Base-by-base conservation (phyloP, 352 stramenopile genomes). In the Pythium dissimile region DNA sequence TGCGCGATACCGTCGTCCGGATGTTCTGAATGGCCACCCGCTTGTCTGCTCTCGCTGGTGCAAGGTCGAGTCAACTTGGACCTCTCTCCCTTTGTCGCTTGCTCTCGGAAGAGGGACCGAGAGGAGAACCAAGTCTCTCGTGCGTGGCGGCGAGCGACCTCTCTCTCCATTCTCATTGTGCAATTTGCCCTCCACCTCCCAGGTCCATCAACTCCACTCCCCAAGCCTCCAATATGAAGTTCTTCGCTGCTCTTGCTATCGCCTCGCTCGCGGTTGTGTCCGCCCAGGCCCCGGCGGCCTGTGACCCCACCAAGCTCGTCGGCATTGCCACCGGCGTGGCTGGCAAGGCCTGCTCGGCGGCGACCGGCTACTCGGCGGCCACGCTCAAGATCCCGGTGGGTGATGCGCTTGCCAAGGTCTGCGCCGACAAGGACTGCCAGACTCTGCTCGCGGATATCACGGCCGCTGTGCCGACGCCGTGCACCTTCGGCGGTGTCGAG, bases 341-440 rank as follows among this genome's bases (percentile, higher is more conserved):
- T 2, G 49, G 20, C 46, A 34, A 1, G 16, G 50, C 58, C 42
- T 66, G 58, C 37, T 51, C 21, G 18, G 8, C 45, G 0, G 35
- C 46, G 16, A 56, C 55, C 4, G 26, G 21, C 7, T 63, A 51
- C 55, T 32, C 37, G 37, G 47, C 39, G 15, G 37, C 28, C 3
- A 38, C 49, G 28, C 51, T 62, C 5, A 38, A 26, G 6, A 18
- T 62, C 11, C 65, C 63, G 5, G 51, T 54, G 0, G 58, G 18
- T 10, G 50, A 47, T 0, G 44, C 28, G 1, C 21, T 67, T 27
- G 18, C 58, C 12, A 62, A 69, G 57, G 42, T 73, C 13, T 77
- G 69, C 38, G 18, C 45, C 16, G 62, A 56, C 45, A 16, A 44
- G 1, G 57, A 62, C 34, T 77, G 69, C 46, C 41, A 59, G 53